These are phyloP conservation scores for Aureobasidium sp. DNA, from an alignment of 2,329 filamentous ascomycete genomes.

Conservation along the genomic window DNA sequence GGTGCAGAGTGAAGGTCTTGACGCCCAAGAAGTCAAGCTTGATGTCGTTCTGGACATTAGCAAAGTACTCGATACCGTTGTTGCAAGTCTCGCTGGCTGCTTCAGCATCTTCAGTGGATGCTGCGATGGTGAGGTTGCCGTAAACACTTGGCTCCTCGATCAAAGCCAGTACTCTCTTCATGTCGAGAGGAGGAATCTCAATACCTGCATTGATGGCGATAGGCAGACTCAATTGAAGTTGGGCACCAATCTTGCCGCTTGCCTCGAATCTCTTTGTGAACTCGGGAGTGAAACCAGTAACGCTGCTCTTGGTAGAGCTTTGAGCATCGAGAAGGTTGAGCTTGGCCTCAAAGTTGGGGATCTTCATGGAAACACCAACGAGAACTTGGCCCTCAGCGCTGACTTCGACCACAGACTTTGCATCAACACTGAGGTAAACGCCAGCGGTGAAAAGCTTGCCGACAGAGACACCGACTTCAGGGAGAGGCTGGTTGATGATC, in stretches of 20 bases:
- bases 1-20: slow-evolving; percentile 5
- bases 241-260: not conserved
- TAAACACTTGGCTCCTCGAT: slow-evolving; percentile 9
- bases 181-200: not conserved
- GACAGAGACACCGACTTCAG: slow-evolving; percentile 4
- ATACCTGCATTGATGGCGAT: slow-evolving; percentile 7
- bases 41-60: slow-evolving; percentile 10
- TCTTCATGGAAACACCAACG: slow-evolving; percentile 10
- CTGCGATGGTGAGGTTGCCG: not conserved
- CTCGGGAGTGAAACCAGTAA: not conserved
- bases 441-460: not conserved
- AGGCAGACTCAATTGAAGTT: not conserved
- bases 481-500: not conserved
- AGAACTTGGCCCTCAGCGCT: slow-evolving; percentile 1
- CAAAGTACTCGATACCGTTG: slow-evolving; percentile 8
- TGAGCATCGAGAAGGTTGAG: not conserved
- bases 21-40: slow-evolving; percentile 3
- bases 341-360: slow-evolving; percentile 5
- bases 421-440: slow-evolving; percentile 5
- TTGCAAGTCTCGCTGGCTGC: slow-evolving; percentile 3
- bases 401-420: not conserved
- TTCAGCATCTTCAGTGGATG: not conserved
- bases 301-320: not conserved
- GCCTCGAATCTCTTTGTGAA: slow-evolving; percentile 8
- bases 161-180: not conserved